Percentiles rank a stretch among this genome's conserved stretches.
These are phyloP conservation scores for Lagerstroemia speciosa DNA, from an alignment of 345 rosid genomes.

Conservation along the genomic window DNA sequence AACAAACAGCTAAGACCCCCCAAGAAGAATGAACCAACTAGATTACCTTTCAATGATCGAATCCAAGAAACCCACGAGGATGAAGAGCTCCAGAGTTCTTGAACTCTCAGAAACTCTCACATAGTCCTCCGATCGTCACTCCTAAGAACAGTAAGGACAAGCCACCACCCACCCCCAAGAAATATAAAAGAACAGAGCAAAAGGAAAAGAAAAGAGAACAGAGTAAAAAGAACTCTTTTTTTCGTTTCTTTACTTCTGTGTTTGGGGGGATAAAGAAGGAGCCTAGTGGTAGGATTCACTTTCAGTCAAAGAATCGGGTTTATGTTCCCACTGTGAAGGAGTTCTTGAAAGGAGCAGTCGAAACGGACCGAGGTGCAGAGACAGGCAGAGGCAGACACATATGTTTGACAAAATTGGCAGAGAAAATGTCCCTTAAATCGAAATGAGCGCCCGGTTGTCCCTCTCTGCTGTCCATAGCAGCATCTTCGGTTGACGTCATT, in stretches of 20 bases:
- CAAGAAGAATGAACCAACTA: neutral
- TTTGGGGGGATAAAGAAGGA: neutral
- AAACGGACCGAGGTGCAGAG: neutral
- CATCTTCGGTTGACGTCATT: neutral
- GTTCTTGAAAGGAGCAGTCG: neutral
- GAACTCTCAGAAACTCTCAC: neutral
- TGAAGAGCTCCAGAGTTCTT: neutral
- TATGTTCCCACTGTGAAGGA: constrained; percentile 1
- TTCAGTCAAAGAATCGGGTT: neutral
- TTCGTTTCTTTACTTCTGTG: neutral
- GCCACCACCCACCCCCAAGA: neutral
- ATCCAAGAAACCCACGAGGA: neutral
- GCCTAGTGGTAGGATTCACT: neutral
- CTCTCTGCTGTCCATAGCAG: neutral
- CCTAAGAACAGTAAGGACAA: neutral
- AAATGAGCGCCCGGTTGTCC: neutral
- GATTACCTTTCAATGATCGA: neutral
- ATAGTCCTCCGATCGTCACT: neutral
- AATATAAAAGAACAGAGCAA: neutral
- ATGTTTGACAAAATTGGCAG: neutral
- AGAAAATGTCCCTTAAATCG: neutral
- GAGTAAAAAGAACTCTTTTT: neutral
- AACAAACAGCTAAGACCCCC: neutral
- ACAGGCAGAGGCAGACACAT: neutral
- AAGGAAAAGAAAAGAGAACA: neutral